phyloP scores from a whole-genome alignment of 345 rosid species.

The Lumnitzera littorea region DNA sequence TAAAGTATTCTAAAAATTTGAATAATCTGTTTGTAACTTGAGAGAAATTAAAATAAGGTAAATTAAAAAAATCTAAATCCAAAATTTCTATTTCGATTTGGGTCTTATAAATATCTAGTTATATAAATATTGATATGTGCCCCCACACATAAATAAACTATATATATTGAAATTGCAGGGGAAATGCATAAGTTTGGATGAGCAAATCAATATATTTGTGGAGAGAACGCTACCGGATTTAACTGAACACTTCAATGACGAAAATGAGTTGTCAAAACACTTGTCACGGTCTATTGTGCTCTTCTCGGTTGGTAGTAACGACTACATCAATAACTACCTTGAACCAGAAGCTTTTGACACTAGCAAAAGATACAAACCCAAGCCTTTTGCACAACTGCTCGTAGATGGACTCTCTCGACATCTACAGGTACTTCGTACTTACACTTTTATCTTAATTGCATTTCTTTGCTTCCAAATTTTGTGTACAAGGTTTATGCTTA shows the following conservation, averaged over 20 bases:
- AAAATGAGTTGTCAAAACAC: conserved; percentile 10
- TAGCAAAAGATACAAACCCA: conserved; percentile 12
- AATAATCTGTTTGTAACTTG: no score
- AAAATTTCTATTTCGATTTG: no score
- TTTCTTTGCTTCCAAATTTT: no score
- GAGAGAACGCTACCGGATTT: conserved; percentile 7
- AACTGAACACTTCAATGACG: conserved; percentile 10
- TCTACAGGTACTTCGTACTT: conserved; percentile 15
- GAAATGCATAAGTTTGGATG: conserved; percentile 28
- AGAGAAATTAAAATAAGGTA: no score
- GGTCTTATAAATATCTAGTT: no score
- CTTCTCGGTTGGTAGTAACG: conserved; percentile 33
- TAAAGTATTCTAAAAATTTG: no score
- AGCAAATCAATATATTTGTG: conserved; percentile 29
- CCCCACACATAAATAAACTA: not conserved
- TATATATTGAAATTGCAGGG: conserved; percentile 19
- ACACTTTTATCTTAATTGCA: no score
- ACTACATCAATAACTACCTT: conserved; percentile 23
- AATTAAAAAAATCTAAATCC: no score
- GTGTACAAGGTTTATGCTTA: no score
- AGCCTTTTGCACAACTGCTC: conserved; percentile 23
- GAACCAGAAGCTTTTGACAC: not conserved
- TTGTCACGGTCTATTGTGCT: conserved; percentile 29
- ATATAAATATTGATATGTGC: not conserved
- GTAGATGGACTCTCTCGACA: conserved; percentile 13